Evolutionary conservation across 164 flowering plant genomes (phyloP).

Genomic region (Aristolochia contorta): DNA sequence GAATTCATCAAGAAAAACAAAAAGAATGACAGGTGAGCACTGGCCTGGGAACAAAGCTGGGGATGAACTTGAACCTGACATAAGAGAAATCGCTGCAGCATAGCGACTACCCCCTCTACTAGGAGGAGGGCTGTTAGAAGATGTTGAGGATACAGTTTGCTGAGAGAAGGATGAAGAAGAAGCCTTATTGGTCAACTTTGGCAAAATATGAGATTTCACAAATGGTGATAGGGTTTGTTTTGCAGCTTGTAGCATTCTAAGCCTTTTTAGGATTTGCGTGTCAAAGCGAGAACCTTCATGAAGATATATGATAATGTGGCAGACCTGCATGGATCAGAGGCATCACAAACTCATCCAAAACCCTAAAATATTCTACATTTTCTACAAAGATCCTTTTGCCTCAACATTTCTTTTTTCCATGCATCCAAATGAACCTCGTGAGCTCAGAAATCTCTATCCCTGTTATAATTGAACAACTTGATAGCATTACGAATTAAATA

Average conservation of each 20-base stretch:
- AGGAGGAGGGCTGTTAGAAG: constrained; percentile 41
- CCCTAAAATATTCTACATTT: neutral
- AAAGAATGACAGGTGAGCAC: constrained; percentile 71
- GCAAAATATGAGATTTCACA: constrained; percentile 36
- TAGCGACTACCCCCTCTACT: constrained; percentile 52
- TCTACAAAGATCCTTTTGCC: neutral
- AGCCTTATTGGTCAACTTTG: constrained; percentile 26
- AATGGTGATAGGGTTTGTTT: constrained; percentile 59
- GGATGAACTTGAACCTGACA: constrained; percentile 75
- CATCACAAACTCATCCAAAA: neutral
- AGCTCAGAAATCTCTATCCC: neutral
- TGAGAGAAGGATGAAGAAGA: constrained; percentile 35
- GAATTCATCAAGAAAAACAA: constrained; percentile 79
- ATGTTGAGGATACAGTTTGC: constrained; percentile 14
- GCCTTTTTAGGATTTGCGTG: constrained; percentile 52
- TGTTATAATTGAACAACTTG: too few relatives aligned
- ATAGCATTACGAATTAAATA: too few relatives aligned
- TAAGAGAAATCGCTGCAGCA: constrained; percentile 50
- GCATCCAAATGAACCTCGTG: neutral
- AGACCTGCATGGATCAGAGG: constrained; percentile 51
- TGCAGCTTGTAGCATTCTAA: constrained; percentile 77
- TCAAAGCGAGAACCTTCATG: constrained; percentile 80
- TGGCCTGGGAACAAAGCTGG: constrained; percentile 81
- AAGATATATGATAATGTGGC: constrained; percentile 72
- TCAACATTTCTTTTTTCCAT: neutral